phyloP scores from a whole-genome alignment of 202 grass and related monocot species.

The Setaria italica region DNA sequence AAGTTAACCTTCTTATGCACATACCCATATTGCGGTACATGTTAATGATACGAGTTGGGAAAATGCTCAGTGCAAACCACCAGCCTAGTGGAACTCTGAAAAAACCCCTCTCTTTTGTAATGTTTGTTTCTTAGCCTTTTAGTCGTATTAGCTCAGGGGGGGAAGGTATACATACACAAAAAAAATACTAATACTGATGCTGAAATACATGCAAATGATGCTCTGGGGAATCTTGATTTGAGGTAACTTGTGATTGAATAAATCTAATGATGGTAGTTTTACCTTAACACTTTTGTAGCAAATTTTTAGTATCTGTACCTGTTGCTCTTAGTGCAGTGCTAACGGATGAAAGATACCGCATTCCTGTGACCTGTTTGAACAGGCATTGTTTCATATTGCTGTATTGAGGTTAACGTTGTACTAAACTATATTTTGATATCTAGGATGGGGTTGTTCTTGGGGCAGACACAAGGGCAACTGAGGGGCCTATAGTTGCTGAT shows the following conservation, averaged over 20 bases:
- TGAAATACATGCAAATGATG: background rate
- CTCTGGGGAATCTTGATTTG: background rate
- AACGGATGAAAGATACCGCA: conserved; percentile 1
- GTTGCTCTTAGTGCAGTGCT: background rate
- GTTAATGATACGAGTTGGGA: background rate
- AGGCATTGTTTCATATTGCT: background rate
- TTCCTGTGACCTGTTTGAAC: background rate
- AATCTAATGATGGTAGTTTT: conserved; percentile 13
- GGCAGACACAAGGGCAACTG: conserved; percentile 95
- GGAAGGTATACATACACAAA: background rate
- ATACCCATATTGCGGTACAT: background rate
- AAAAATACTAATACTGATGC: background rate
- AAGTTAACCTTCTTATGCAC: background rate
- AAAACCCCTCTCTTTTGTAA: background rate
- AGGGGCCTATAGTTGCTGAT: conserved; percentile 98
- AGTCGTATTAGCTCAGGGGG: background rate
- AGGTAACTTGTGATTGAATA: background rate
- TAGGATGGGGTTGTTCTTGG: conserved; percentile 98
- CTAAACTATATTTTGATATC: conserved; percentile 30
- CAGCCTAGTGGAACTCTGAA: background rate
- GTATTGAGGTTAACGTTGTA: conserved; percentile 6
- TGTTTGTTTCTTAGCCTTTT: background rate
- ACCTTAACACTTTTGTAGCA: background rate
- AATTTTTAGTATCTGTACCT: background rate
- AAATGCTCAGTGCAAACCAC: background rate